Evolutionary conservation across 140 eudicot genomes (phyloP), one percentile per base, ranked within the genome.

Genomic region (Bidens hawaiensis): DNA sequence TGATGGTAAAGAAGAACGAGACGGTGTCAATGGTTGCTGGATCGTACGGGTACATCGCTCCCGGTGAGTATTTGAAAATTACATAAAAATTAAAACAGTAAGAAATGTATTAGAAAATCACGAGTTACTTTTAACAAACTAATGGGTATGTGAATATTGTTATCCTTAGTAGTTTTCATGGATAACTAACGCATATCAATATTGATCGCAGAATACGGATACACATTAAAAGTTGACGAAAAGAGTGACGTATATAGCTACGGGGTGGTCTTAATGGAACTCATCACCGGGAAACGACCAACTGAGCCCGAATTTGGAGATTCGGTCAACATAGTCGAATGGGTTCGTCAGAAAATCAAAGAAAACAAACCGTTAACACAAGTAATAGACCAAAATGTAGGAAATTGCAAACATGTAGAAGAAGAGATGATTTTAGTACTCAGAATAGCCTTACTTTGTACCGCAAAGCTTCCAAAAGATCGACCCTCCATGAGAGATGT

Each of bases 401-500:
- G 97, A 60, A 80, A 68, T 16, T 73, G 81, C 48, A 83, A 74
- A 51, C 90, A 87, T 75, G 97, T 90, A 50, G 85, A 80, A 75
- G 97, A 90, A 81, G 97, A 90, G 77, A 87, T 87, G 97, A 58
- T 87, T 3, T 77, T 90, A 70, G 96, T 87, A n/a, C 85, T 87
- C 11, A 59, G 97, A 51, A 68, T 90, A 47, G 97, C 97, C 28
- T 58, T 90, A 50, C 77, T 90, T 14, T 90, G 97, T 55, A 90
- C 94, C 7, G 91, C 94, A 6, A 82, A 80, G 78, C 78, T 72
- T 55, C 91, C 96, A 3, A 90, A 80, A 70, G 97, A 90, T 45
- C 73, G 97, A 28, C 97, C 96, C 26, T 84, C 97, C 16, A 90
- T 90, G 97, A 75, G 97, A 56, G 97, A 90, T 38, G 94, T 90